These are phyloP conservation scores for Colletotrichum lentis DNA, from an alignment of 2,329 filamentous ascomycete species.

Conservation along the genomic window DNA sequence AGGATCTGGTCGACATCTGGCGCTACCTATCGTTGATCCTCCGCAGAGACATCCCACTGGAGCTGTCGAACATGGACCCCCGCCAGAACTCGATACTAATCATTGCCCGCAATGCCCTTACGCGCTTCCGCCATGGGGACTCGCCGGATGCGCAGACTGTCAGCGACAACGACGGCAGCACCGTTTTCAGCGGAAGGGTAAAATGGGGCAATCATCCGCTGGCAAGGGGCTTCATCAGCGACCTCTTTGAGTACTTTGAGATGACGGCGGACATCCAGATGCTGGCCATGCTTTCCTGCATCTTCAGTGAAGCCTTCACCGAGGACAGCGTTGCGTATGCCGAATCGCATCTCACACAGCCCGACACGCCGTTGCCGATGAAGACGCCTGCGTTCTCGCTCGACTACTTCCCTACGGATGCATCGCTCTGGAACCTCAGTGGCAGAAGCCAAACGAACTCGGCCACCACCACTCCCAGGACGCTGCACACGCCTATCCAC, in stretches of 20 bases:
- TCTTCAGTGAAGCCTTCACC: constrained; percentile 69
- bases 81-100: constrained; percentile 70
- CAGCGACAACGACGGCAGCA: constrained; percentile 37
- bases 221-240: constrained; percentile 66
- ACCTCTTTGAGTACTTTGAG: constrained; percentile 72
- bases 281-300: constrained; percentile 75
- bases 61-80: constrained; percentile 65
- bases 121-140: constrained; percentile 47
- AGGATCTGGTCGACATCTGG: constrained; percentile 84
- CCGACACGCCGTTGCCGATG: constrained; percentile 69
- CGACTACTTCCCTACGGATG: constrained; percentile 70
- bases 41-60: constrained; percentile 76
- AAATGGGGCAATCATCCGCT: constrained; percentile 75
- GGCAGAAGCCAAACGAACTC: constrained; percentile 63
- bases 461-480: constrained; percentile 64
- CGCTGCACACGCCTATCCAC: constrained; percentile 63
- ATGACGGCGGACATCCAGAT: constrained; percentile 71
- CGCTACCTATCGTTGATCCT: constrained; percentile 80
- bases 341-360: constrained; percentile 63
- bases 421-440: constrained; percentile 61
- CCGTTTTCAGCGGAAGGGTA: constrained; percentile 63
- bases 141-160: constrained; percentile 31
- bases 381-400: constrained; percentile 73
- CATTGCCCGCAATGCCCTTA: constrained; percentile 70
- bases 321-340: constrained; percentile 65